Evolutionary conservation across 768 basidiomycete species (phyloP).

Genomic region (Boletus subparvulus): DNA sequence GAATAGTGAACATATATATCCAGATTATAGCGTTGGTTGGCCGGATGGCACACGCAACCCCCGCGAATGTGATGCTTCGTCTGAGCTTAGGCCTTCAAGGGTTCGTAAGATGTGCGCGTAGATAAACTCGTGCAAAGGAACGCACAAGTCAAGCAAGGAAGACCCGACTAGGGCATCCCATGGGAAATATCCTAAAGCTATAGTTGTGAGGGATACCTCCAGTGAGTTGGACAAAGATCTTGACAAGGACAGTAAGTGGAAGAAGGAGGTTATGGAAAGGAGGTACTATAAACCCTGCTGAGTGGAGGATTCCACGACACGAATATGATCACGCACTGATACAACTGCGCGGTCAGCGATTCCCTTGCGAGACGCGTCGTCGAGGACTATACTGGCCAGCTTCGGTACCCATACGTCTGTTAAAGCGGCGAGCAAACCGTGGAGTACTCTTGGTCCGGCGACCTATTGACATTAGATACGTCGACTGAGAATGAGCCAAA

Average conservation of each 20-base stretch:
- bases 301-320: background rate
- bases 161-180: conserved; percentile 50
- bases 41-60: conserved; percentile 77
- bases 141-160: conserved; percentile 20
- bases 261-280: conserved; percentile 82
- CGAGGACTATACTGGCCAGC: conserved; percentile 57
- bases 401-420: conserved; percentile 76
- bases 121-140: background rate
- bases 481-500: background rate
- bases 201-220: conserved; percentile 80
- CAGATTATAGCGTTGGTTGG: conserved; percentile 89
- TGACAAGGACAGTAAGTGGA: conserved; percentile 80
- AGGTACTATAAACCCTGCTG: conserved; percentile 51
- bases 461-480: conserved; percentile 46
- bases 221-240: conserved; percentile 91
- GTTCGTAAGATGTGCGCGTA: conserved; percentile 30
- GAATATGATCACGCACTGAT: conserved; percentile 52
- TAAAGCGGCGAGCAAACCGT: conserved; percentile 71
- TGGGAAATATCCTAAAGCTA: conserved; percentile 78
- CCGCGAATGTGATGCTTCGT: conserved; percentile 57
- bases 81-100: conserved; percentile 32
- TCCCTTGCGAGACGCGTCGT: conserved; percentile 44
- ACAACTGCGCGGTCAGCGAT: conserved; percentile 38
- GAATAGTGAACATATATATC: conserved; percentile 61
- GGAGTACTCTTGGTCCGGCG: conserved; percentile 68